phyloP scores from a whole-genome alignment of 441 rosid species.

The Sinapis alba region DNA sequence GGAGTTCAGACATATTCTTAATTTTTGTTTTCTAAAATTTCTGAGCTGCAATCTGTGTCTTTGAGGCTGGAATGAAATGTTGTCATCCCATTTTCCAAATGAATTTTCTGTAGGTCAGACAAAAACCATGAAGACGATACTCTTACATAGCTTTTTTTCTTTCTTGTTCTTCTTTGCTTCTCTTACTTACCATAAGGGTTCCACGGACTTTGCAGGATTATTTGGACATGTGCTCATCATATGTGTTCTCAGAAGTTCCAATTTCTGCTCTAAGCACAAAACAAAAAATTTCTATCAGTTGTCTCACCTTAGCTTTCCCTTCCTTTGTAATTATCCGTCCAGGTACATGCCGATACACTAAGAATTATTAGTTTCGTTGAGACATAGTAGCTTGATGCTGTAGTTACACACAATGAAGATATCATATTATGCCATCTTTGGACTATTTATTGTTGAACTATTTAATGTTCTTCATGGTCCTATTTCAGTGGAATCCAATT shows the following conservation, averaged over 20 bases:
- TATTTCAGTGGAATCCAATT: background rate
- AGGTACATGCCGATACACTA: background rate
- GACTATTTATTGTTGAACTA: background rate
- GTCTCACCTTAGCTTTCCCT: slow-evolving; percentile 34
- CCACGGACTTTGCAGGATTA: slow-evolving; percentile 44
- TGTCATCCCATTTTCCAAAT: background rate
- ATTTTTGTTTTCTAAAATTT: slow-evolving; percentile 2
- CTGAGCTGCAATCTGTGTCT: slow-evolving; percentile 5
- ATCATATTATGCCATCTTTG: background rate
- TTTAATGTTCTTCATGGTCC: background rate
- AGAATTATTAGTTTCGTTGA: background rate
- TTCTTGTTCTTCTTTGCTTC: slow-evolving; percentile 9
- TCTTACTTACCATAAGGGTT: slow-evolving; percentile 37
- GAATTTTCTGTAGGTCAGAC: background rate
- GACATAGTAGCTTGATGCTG: background rate
- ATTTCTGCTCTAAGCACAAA: slow-evolving; percentile 40
- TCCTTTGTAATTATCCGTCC: background rate
- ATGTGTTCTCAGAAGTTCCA: slow-evolving; percentile 38
- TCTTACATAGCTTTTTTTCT: slow-evolving; percentile 11
- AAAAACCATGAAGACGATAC: background rate
- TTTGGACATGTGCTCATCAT: slow-evolving; percentile 42
- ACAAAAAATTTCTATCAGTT: slow-evolving; percentile 30
- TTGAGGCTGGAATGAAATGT: slow-evolving; percentile 8
- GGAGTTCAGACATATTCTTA: slow-evolving; percentile 5
- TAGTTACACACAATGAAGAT: background rate